Evolutionary conservation across 1,139 yeast species (phyloP), one percentile per base, ranked within the genome.

Genomic region (Arxiozyma bovina): DNA sequence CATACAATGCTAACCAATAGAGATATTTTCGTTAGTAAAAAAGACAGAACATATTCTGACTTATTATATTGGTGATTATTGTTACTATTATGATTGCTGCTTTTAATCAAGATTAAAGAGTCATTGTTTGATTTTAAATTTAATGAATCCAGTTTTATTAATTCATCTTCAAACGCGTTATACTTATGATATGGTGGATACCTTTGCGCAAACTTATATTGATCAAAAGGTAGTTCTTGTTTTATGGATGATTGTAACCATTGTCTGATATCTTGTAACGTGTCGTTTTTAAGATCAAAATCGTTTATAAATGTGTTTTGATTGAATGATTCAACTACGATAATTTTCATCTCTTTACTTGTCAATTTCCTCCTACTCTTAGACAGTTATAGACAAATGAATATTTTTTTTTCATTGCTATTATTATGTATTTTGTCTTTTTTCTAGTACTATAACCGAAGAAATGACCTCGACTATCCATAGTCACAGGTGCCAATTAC

Each of bases 151-250:
- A 46, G 12, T 3, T 41, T 46, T 34, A 12, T 21, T 4, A 17
- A 30, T 20, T 46, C 49, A 12, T 46, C 42, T 23, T 20, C 22
- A 42, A 25, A 3, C 21, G 12, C 11, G 15, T 27, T n/a, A 18
- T 27, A 45, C 9, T 5, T 45, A 27, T 12, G 48, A n/a, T 27
- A 45, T 45, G 49, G 42, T 9, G 49, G 42, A 34, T 34, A 46
- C 9, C 49, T 20, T 34, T 46, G 48, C 17, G 27, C 34, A 8
- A 45, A 45, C 20, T 27, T 45, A 45, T n/a, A 45, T 45, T n/a
- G 40, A n/a, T 23, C 27, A n/a, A 45, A 27, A 1, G 48, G 48
- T 18, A 45, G 18, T 1, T 67, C 17, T 22, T 34, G n/a, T 15
- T 15, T 34, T 34, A 34, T 15, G n/a, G 40, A 34, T 15, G n/a